Evolutionary conservation across 2,329 filamentous ascomycete genomes (phyloP).

Genomic region (Venturia aucupariae): DNA sequence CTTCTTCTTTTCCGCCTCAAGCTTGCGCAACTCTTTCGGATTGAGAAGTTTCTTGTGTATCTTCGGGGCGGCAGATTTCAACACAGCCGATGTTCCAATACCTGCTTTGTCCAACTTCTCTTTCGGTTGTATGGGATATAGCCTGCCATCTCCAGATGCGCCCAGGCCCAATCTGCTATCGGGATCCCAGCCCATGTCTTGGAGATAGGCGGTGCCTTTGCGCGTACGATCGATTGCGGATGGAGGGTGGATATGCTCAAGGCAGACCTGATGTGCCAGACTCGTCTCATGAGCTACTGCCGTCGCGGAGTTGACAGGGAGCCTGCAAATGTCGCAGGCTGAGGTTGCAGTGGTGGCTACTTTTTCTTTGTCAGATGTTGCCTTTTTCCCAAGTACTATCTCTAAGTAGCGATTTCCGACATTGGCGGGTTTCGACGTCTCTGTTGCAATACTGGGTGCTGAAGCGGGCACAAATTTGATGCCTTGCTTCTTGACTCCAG

Average conservation of each 20-base stretch:
- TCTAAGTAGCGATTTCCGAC: slow-evolving; percentile 56
- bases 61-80: background rate
- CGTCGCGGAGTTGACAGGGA: slow-evolving; percentile 20
- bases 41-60: slow-evolving; percentile 5
- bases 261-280: slow-evolving; percentile 61
- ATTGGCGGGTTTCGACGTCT: slow-evolving; percentile 30
- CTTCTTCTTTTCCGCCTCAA: slow-evolving; percentile 52
- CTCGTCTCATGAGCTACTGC: slow-evolving; percentile 46
- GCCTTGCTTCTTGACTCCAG: slow-evolving; percentile 52
- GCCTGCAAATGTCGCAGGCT: slow-evolving; percentile 28
- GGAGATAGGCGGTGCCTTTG: slow-evolving; percentile 59
- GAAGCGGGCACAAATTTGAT: slow-evolving; percentile 51
- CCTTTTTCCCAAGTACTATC: slow-evolving; percentile 48
- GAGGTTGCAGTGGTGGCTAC: background rate
- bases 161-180: slow-evolving; percentile 66
- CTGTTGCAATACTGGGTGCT: slow-evolving; percentile 16
- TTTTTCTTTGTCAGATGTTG: background rate
- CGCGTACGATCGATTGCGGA: slow-evolving; percentile 61
- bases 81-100: slow-evolving; percentile 35
- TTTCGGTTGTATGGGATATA: slow-evolving; percentile 63
- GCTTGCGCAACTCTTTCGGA: slow-evolving; percentile 53
- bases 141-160: slow-evolving; percentile 56
- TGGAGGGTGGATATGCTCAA: slow-evolving; percentile 61
- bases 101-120: slow-evolving; percentile 69
- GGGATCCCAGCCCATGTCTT: slow-evolving; percentile 64